A percentile compares a stretch with the other conserved stretches of the same genome.
phyloP scores from a whole-genome alignment of 139 green algal genomes.

The Pseudopediastrum boryanum region DNA sequence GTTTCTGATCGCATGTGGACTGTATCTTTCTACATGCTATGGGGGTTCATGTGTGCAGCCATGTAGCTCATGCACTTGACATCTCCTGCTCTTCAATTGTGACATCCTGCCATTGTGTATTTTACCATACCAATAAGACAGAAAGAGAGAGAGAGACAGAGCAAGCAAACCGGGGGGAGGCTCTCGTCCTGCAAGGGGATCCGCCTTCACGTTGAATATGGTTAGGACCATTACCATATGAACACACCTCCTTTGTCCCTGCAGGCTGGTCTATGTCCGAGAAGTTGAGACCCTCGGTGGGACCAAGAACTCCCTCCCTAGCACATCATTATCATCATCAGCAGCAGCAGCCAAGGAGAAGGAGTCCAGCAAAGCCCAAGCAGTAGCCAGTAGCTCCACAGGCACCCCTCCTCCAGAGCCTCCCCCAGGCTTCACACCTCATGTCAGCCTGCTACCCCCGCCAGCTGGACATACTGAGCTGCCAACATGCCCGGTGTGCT shows the following conservation, averaged over 20 bases:
- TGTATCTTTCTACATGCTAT: background rate
- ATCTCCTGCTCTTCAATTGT: background rate
- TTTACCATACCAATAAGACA: too few species aligned
- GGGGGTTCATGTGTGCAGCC: background rate
- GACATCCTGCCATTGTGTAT: too few species aligned
- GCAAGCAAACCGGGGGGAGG: too few species aligned
- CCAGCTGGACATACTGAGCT: slow-evolving; percentile 80
- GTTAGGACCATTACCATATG: slow-evolving; percentile 12
- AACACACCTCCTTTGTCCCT: slow-evolving; percentile 4
- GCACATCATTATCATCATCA: too few species aligned
- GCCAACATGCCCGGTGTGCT: slow-evolving; percentile 94
- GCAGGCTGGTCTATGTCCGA: slow-evolving; percentile 56
- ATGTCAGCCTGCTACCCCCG: too few species aligned
- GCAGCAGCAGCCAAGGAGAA: background rate
- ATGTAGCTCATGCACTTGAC: too few species aligned
- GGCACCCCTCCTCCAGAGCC: too few species aligned
- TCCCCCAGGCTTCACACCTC: too few species aligned
- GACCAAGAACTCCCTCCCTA: too few species aligned
- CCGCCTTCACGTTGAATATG: background rate
- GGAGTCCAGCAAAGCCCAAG: background rate
- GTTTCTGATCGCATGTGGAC: background rate
- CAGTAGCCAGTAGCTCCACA: too few species aligned
- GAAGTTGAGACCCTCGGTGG: slow-evolving; percentile 50
- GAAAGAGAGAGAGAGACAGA: too few species aligned
- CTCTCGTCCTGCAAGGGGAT: too few species aligned